phyloP scores from a whole-genome alignment of 2,329 filamentous ascomycete genomes.

The Alternaria sp. region DNA sequence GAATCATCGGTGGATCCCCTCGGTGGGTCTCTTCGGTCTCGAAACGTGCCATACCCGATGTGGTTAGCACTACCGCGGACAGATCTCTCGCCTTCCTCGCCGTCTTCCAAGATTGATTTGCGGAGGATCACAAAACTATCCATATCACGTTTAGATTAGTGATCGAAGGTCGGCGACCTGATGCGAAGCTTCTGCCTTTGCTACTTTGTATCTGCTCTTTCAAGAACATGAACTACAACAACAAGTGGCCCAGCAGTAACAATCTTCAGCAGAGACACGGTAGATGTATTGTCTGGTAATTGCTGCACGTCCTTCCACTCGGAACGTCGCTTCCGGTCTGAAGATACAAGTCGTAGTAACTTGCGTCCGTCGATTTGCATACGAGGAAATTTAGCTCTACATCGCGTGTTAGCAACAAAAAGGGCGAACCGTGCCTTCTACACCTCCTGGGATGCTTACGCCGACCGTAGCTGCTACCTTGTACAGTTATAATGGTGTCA shows the following conservation, averaged over 20 bases:
- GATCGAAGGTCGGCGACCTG: not conserved
- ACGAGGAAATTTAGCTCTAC: constrained; percentile 62
- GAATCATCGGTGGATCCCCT: no score
- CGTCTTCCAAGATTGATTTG: not conserved
- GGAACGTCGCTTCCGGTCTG: constrained; percentile 63
- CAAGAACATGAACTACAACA: not conserved
- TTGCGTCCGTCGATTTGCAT: constrained; percentile 53
- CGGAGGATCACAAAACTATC: not conserved
- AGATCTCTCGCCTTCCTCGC: not conserved
- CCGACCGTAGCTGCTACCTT: constrained; percentile 57
- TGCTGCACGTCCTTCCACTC: constrained; percentile 61
- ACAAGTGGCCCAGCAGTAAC: not conserved
- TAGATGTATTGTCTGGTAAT: constrained; percentile 65
- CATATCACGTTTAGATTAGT: not conserved
- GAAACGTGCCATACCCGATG: constrained; percentile 1
- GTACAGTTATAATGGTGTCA: constrained; percentile 60
- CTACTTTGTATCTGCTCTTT: not conserved
- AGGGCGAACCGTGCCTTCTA: not conserved
- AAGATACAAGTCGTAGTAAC: constrained; percentile 62
- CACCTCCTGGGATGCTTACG: constrained; percentile 30
- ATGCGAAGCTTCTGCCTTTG: not conserved
- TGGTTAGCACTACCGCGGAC: constrained; percentile 10
- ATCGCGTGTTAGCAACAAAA: not conserved
- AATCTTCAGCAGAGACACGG: constrained; percentile 57
- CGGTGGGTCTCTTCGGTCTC: constrained; percentile 1